Percentiles rank a stretch among this genome's conserved stretches.
phyloP scores from a whole-genome alignment of 371 early-diverging fungal species.

The Mucor mucedo region DNA sequence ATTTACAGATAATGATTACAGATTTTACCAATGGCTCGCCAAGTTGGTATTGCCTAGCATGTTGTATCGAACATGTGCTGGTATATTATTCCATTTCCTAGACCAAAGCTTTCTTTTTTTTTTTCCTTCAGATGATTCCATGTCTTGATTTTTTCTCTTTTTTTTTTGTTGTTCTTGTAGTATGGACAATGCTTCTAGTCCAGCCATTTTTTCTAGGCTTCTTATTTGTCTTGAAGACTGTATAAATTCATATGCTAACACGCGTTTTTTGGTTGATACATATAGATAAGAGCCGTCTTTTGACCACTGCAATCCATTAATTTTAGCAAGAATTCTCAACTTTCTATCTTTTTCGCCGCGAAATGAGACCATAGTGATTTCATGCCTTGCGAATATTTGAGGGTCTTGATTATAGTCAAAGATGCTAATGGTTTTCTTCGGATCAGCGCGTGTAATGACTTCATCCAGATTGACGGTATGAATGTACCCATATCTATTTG shows the following conservation, averaged over 20 bases:
- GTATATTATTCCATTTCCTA: slow-evolving; percentile 34
- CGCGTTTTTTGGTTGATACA: slow-evolving; percentile 61
- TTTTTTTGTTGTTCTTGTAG: slow-evolving; percentile 19
- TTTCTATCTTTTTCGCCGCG: slow-evolving; percentile 55
- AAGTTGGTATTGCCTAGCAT: slow-evolving; percentile 29
- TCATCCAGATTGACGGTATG: slow-evolving; percentile 59
- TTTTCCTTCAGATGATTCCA: slow-evolving; percentile 1
- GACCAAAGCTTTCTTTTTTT: slow-evolving; percentile 23
- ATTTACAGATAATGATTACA: background rate
- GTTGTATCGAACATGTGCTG: slow-evolving; percentile 34
- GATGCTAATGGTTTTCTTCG: background rate
- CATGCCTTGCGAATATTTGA: slow-evolving; percentile 43
- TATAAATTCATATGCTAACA: slow-evolving; percentile 57
- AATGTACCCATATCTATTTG: slow-evolving; percentile 65
- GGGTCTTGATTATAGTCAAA: slow-evolving; percentile 21
- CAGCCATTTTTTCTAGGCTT: slow-evolving; percentile 23
- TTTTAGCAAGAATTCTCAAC: slow-evolving; percentile 60
- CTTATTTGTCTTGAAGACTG: slow-evolving; percentile 11
- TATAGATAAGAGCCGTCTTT: slow-evolving; percentile 57
- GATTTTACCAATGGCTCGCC: slow-evolving; percentile 44
- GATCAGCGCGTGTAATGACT: slow-evolving; percentile 8
- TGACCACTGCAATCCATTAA: slow-evolving; percentile 66
- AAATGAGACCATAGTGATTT: slow-evolving; percentile 65
- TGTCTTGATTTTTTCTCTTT: background rate
- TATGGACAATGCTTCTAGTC: slow-evolving; percentile 8